phyloP scores from a whole-genome alignment of 2,329 filamentous ascomycete genomes.

The Clarireedia hainanense region DNA sequence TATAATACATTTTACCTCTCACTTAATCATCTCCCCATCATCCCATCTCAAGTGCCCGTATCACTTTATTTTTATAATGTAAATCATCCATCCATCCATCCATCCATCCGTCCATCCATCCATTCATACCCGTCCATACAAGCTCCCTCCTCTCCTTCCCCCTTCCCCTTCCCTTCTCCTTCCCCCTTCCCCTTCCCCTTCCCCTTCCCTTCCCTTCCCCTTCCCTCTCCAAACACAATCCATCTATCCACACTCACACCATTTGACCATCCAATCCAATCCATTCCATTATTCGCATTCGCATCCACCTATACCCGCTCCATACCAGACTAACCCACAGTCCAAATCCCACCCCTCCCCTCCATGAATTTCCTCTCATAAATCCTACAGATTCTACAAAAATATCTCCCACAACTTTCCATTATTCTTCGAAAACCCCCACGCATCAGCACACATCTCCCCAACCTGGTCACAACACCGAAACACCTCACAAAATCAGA shows the following conservation, averaged over 20 bases:
- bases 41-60: neutral
- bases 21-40: neutral
- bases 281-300: no score
- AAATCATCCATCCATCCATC: neutral
- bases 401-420: neutral
- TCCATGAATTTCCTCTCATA: neutral
- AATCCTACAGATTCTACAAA: no score
- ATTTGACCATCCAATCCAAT: neutral
- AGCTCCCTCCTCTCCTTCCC: no score
- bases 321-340: neutral
- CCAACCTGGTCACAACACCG: neutral
- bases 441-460: neutral
- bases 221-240: no score
- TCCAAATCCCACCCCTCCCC: neutral
- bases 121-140: neutral
- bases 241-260: neutral
- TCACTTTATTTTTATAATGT: neutral
- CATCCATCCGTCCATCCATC: neutral
- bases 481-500: neutral
- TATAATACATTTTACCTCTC: no score
- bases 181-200: no score
- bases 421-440: neutral
- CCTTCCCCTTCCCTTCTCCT: no score
- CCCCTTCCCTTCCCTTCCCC: no score
- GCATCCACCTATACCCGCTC: neutral